Evolutionary conservation across 2,329 filamentous ascomycete genomes (phyloP).

Genomic region (Fusarium heterosporum): DNA sequence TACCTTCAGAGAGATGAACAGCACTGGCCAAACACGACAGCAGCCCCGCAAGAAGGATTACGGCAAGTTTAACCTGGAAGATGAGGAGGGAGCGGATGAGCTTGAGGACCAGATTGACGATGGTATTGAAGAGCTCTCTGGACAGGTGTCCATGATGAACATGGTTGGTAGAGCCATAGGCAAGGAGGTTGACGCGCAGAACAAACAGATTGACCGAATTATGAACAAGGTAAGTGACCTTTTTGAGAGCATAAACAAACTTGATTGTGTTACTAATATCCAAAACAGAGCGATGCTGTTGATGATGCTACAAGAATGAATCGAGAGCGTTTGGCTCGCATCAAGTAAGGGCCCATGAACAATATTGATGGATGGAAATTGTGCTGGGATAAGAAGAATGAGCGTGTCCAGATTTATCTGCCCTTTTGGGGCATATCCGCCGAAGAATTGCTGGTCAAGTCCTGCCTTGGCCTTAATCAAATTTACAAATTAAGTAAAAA

Average conservation of each 20-base stretch:
- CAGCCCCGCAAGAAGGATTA: slow-evolving; percentile 56
- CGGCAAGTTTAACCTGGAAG: slow-evolving; percentile 81
- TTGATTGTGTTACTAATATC: slow-evolving; percentile 45
- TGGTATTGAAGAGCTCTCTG: slow-evolving; percentile 72
- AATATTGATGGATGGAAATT: slow-evolving; percentile 15
- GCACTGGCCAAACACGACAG: slow-evolving; percentile 45
- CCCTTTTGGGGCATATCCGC: slow-evolving; percentile 1
- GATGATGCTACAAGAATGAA: slow-evolving; percentile 86
- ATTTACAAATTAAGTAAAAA: slow-evolving; percentile 3
- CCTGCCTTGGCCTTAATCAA: slow-evolving; percentile 6
- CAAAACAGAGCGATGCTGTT: slow-evolving; percentile 78
- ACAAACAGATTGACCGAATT: slow-evolving; percentile 79
- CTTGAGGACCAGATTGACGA: slow-evolving; percentile 67
- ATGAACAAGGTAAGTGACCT: slow-evolving; percentile 73
- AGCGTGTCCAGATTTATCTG: slow-evolving; percentile 19
- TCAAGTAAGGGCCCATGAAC: slow-evolving; percentile 52
- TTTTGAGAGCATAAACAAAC: not conserved
- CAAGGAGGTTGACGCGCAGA: slow-evolving; percentile 80
- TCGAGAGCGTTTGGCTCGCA: slow-evolving; percentile 75
- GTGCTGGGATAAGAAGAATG: slow-evolving; percentile 2
- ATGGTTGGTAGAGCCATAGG: slow-evolving; percentile 79
- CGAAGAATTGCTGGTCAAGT: slow-evolving; percentile 3
- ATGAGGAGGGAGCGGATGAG: slow-evolving; percentile 67
- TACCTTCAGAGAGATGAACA: slow-evolving; percentile 58
- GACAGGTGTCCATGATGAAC: slow-evolving; percentile 78